Evolutionary conservation across 305 asterid species (phyloP).

Genomic region (Andrographis paniculata): DNA sequence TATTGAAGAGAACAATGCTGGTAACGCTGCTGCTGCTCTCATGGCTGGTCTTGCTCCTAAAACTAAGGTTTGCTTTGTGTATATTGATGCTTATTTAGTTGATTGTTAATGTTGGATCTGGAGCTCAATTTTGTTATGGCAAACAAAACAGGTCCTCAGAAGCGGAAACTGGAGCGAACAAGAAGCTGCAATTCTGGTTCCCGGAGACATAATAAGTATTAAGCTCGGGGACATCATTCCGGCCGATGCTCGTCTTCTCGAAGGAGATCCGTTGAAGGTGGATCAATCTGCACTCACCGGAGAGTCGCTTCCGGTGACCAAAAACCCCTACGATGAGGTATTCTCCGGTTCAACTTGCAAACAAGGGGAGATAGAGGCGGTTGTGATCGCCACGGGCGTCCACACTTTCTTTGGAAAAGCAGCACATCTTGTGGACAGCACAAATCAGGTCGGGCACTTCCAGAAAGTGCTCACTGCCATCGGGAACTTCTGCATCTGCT

Average conservation of each 20-base stretch:
- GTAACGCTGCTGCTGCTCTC: slow-evolving; percentile 55
- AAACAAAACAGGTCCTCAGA: slow-evolving; percentile 38
- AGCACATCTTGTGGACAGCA: slow-evolving; percentile 53
- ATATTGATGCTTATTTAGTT: neutral
- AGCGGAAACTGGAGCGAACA: slow-evolving; percentile 53
- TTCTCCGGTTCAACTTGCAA: slow-evolving; percentile 57
- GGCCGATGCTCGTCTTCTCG: slow-evolving; percentile 52
- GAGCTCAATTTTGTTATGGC: no score
- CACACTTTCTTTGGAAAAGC: slow-evolving; percentile 65
- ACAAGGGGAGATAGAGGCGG: slow-evolving; percentile 53
- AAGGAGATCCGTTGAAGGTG: slow-evolving; percentile 44
- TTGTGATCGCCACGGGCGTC: slow-evolving; percentile 53
- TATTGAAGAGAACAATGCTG: slow-evolving; percentile 51
- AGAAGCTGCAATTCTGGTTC: slow-evolving; percentile 47
- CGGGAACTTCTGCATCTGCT: slow-evolving; percentile 59
- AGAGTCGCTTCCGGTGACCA: slow-evolving; percentile 48
- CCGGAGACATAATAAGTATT: slow-evolving; percentile 50
- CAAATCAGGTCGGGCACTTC: slow-evolving; percentile 54
- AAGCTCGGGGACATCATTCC: slow-evolving; percentile 51
- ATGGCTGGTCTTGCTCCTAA: slow-evolving; percentile 65
- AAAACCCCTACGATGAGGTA: slow-evolving; percentile 39
- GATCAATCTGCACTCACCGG: slow-evolving; percentile 36
- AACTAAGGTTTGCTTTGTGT: slow-evolving; percentile 32
- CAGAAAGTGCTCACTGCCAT: slow-evolving; percentile 51
- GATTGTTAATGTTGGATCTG: no score